Conservation (phyloP, 2,329 filamentous ascomycete genomes). For the Anthostomella pinea region DNA sequence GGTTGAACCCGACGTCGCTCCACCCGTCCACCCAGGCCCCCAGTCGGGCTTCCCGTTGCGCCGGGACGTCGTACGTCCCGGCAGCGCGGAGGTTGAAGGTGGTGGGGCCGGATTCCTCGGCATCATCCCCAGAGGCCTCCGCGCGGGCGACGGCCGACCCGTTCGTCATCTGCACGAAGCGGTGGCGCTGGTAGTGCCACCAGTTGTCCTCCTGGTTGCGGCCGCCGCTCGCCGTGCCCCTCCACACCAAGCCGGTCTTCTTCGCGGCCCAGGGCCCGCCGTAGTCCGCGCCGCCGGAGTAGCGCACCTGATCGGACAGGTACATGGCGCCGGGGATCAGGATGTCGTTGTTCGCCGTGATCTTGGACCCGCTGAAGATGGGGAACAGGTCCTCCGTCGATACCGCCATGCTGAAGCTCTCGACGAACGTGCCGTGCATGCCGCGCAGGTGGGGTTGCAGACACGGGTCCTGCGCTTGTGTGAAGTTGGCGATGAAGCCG, state of each 20-base stretch:
- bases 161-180: conserved; percentile 66
- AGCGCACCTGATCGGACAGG: conserved; percentile 55
- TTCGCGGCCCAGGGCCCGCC: conserved; percentile 59
- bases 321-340: conserved; percentile 63
- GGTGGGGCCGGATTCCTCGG: no score
- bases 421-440: conserved; percentile 56
- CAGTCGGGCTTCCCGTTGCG: conserved; percentile 29
- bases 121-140: conserved; percentile 39
- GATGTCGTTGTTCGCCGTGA: conserved; percentile 62
- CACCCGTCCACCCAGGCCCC: conserved; percentile 39
- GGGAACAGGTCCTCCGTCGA: conserved; percentile 55
- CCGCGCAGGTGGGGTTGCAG: conserved; percentile 51
- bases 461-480: conserved; percentile 56
- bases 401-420: conserved; percentile 49
- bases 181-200: conserved; percentile 67
- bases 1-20: conserved; percentile 44
- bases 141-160: conserved; percentile 50
- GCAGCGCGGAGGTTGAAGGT: conserved; percentile 43
- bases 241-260: conserved; percentile 55
- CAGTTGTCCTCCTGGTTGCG: conserved; percentile 50
- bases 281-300: conserved; percentile 51
- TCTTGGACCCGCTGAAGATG: conserved; percentile 61
- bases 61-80: conserved; percentile 38
- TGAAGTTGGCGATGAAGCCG: conserved; percentile 58
- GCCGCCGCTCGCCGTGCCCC: conserved; percentile 61